Evolutionary conservation across 768 basidiomycete species (phyloP), one percentile per base, ranked within the genome.

Genomic region (Amyloporia xantha): DNA sequence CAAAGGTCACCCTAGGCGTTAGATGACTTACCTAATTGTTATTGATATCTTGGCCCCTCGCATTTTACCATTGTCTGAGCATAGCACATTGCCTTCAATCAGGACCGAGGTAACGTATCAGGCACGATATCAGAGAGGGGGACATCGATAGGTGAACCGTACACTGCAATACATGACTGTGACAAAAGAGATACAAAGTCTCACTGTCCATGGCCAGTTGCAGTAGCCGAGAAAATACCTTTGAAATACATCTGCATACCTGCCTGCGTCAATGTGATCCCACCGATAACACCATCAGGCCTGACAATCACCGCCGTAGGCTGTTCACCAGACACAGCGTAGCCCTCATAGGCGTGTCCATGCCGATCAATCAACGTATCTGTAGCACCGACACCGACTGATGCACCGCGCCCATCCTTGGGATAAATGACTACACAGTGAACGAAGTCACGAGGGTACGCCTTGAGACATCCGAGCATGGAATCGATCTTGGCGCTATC

Each of bases 241-340:
- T 12, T 23, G 19, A 48, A 41, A 20, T 48, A 48, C 6, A 15
- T 7, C 24, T 11, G 9, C 23, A 48, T 4, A 24, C 47, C 47
- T 25, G 7, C 24, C 37, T 19, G 11, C 10, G 38, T 26, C 11
- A n/a, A 20, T 12, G 41, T 15, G 11, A 48, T 40, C 4, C 24
- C 47, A 11, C 55, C 55, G 15, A 57, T 41, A 23, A 52, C 48
- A 4, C 43, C 53, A 47, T 57, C 55, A 9, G 55, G 55, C 13
- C 55, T 28, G 19, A 57, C 52, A 9, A 43, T 42, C 2, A 49
- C 41, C 3, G 50, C 27, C 15, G 47, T 37, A 23, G 37, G 13
- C 19, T 30, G 41, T 5, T 37, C 52, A 11, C 23, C 26, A 12
- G 28, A 25, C 38, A 50, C 38, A 15, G 26, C 10, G 37, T 57